These are phyloP conservation scores for Aspergillus cavernicola DNA, from an alignment of 495 filamentous ascomycete species.

Conservation along the genomic window DNA sequence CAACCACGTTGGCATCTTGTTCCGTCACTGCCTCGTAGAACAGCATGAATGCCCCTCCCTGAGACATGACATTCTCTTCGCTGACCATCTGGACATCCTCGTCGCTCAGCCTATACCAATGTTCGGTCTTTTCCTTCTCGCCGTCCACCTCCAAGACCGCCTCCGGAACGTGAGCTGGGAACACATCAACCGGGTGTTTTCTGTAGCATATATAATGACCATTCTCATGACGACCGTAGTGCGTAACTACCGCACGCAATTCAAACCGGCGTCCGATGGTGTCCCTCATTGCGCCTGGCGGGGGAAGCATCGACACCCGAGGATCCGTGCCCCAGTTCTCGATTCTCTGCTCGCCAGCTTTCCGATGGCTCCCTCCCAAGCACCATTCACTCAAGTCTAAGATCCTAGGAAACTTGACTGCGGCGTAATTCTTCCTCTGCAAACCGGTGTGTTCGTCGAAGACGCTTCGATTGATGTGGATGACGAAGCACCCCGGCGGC, in stretches of 20 bases:
- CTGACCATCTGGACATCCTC: conserved; percentile 71
- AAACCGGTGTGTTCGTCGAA: conserved; percentile 78
- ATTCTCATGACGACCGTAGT: conserved; percentile 87
- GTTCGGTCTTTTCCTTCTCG: conserved; percentile 36
- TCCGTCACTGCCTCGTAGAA: conserved; percentile 73
- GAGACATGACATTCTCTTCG: conserved; percentile 68
- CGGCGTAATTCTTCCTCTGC: conserved; percentile 77
- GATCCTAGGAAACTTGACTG: conserved; percentile 66
- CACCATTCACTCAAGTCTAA: conserved; percentile 79
- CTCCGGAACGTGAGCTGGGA: conserved; percentile 36
- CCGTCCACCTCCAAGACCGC: conserved; percentile 33
- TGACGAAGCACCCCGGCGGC: conserved; percentile 69
- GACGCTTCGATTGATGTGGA: conserved; percentile 88
- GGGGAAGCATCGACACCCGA: conserved; percentile 63
- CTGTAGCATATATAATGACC: conserved; percentile 94
- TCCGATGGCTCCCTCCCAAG: conserved; percentile 47
- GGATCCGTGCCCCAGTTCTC: conserved; percentile 70
- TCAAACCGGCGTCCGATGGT: conserved; percentile 61
- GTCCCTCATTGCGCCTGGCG: conserved; percentile 30
- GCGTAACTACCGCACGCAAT: conserved; percentile 80
- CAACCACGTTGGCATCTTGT: too few species aligned
- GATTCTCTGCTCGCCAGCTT: conserved; percentile 27
- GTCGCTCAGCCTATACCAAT: conserved; percentile 86
- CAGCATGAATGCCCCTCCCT: conserved; percentile 92
- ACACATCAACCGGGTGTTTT: conserved; percentile 50